Evolutionary conservation across 441 rosid species (phyloP), one percentile per base, ranked within the genome.

Genomic region (Erodium texanum): DNA sequence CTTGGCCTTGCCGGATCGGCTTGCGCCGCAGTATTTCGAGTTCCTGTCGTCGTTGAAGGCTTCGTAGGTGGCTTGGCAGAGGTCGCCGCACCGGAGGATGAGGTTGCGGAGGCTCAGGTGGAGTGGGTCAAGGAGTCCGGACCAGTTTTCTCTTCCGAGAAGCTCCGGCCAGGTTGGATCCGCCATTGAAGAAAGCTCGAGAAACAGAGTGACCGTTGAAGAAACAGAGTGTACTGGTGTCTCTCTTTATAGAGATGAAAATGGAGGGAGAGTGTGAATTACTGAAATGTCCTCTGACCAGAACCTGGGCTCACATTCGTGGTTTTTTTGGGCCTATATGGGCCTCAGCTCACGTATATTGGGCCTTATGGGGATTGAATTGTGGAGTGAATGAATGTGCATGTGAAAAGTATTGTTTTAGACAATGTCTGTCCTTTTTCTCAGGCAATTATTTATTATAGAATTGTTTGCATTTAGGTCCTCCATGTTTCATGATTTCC

Each of bases 11-110:
- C 93, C 88, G 23, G 86, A 92, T 36, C 98, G 90, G 84, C 93
- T 82, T 41, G 83, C 73, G 56, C 98, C 96, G 67, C 95, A 88
- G 83, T 82, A 92, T 82, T 80, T 86, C 77, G 96, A 89, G 85
- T 87, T 84, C 18, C 76, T 68, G 79, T 92, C 96, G 69, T 89
- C 86, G 86, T 83, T 84, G 86, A 92, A 92, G 76, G 96, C 75
- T 70, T 92, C 98, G 64, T 92, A 90, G 23, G 98, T 92, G 68
- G 84, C 98, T 79, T 92, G 97, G 67, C 90, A 83, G 78, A 92
- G 86, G 83, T 90, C 93, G 36, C 93, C 98, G 66, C 89, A 90
- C 16, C 87, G 89, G 74, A 90, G 83, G 68, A 92, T 75, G 74
- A 86, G 87, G 11, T 77, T 69, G 27, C 93, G 84, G 78, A 90